Evolutionary conservation across 2,329 filamentous ascomycete genomes (phyloP).

Genomic region (Diplodia seriata): DNA sequence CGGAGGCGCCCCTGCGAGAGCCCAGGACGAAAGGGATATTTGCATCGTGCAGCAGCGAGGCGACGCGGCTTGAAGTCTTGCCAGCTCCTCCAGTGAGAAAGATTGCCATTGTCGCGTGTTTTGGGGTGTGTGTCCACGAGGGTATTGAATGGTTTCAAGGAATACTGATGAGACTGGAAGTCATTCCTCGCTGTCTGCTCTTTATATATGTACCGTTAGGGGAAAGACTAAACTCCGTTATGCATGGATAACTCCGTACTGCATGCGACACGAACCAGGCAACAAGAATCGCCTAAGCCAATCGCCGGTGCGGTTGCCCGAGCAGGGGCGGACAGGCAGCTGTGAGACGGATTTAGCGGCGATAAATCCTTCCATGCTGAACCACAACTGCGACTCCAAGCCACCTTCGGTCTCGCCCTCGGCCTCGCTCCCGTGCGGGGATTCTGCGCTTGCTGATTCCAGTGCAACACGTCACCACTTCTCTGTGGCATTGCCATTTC

Average conservation of each 20-base stretch:
- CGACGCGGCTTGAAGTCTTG: slow-evolving; percentile 53
- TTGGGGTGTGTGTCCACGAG: slow-evolving; percentile 25
- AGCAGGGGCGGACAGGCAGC: too few relatives aligned
- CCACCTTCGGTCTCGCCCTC: slow-evolving; percentile 9
- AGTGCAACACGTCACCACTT: too few relatives aligned
- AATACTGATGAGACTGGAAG: too few relatives aligned
- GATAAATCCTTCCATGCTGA: neutral
- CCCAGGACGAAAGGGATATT: slow-evolving; percentile 44
- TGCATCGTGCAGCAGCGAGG: slow-evolving; percentile 43
- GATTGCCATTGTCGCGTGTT: slow-evolving; percentile 39
- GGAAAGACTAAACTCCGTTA: slow-evolving; percentile 8
- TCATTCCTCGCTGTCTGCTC: neutral
- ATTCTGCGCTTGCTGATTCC: too few relatives aligned
- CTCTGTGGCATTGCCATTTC: too few relatives aligned
- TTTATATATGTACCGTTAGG: neutral
- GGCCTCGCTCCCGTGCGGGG: neutral
- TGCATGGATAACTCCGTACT: slow-evolving; percentile 4
- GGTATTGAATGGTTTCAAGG: too few relatives aligned
- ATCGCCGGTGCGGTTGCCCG: too few relatives aligned
- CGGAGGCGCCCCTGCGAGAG: slow-evolving; percentile 42
- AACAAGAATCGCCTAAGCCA: neutral
- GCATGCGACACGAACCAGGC: neutral
- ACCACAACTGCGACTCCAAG: neutral
- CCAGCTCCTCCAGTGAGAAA: slow-evolving; percentile 57
- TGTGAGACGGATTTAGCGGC: neutral